Evolutionary conservation across 2,329 filamentous ascomycete species (phyloP).

Genomic region (Paracoccidioides brasiliensis): DNA sequence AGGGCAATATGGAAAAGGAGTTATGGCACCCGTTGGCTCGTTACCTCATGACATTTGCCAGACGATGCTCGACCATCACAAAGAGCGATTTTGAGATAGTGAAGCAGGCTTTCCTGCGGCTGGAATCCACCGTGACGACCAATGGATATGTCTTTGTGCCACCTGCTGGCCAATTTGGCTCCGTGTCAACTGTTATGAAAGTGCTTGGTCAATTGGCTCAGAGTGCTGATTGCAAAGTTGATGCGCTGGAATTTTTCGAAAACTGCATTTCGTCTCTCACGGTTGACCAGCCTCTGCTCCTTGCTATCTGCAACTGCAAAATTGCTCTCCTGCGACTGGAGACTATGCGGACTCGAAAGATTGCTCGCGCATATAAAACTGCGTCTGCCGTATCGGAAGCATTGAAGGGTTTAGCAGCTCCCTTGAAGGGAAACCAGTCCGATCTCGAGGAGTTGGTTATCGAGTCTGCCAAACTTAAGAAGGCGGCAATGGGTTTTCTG

Average conservation of each 20-base stretch:
- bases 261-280: conserved; percentile 21
- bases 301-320: conserved; percentile 28
- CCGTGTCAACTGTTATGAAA: conserved; percentile 22
- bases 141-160: conserved; percentile 17
- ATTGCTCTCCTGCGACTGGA: conserved; percentile 27
- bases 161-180: conserved; percentile 13
- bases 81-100: conserved; percentile 25
- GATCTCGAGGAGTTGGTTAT: conserved; percentile 34
- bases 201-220: conserved; percentile 29
- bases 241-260: conserved; percentile 26
- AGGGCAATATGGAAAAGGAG: conserved; percentile 30
- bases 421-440: conserved; percentile 26
- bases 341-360: conserved; percentile 15
- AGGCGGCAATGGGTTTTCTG: conserved; percentile 23
- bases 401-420: conserved; percentile 21
- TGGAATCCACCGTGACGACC: conserved; percentile 21
- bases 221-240: conserved; percentile 27
- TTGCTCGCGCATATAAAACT: conserved; percentile 11
- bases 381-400: conserved; percentile 22
- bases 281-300: conserved; percentile 20
- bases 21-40: conserved; percentile 31
- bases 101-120: conserved; percentile 24
- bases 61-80: conserved; percentile 22
- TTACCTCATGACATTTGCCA: conserved; percentile 26
- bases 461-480: conserved; percentile 32